These are phyloP conservation scores for Astrephomene gubernaculifera DNA, from an alignment of 139 green algal species.

Conservation along the genomic window DNA sequence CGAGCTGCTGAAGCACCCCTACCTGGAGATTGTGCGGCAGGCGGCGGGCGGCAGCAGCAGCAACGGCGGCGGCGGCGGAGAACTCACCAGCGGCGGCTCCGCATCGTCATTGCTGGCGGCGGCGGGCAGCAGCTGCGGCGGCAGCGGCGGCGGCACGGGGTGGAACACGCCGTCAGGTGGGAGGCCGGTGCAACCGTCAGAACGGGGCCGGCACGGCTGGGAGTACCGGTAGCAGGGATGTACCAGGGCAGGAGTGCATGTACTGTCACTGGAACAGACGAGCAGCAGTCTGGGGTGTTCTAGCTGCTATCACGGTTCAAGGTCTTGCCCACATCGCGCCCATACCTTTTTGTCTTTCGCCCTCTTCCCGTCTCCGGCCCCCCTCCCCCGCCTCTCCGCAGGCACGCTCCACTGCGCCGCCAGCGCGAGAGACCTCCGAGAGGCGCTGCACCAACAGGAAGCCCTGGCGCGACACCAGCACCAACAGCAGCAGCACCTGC, in stretches of 20 bases:
- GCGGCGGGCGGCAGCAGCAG: background rate
- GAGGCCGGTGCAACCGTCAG: too few relatives aligned
- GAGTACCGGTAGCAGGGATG: too few relatives aligned
- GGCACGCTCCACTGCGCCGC: conserved; percentile 9
- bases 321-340: too few relatives aligned
- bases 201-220: too few relatives aligned
- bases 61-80: too few relatives aligned
- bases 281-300: too few relatives aligned
- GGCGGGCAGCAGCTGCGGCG: background rate
- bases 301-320: too few relatives aligned
- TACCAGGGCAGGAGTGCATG: too few relatives aligned
- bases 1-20: conserved; percentile 92
- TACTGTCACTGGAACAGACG: too few relatives aligned
- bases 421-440: conserved; percentile 21
- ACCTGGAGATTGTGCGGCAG: conserved; percentile 71
- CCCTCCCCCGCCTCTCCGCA: background rate
- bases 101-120: background rate
- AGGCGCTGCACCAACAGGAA: conserved; percentile 45
- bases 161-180: conserved; percentile 32
- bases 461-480: conserved; percentile 8
- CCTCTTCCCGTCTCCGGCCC: background rate
- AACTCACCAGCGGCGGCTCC: too few relatives aligned
- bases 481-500: conserved; percentile 1
- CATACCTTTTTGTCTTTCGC: too few relatives aligned
- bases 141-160: background rate